These are phyloP conservation scores for Talaromyces wortmannii DNA, from an alignment of 495 filamentous ascomycete species.

Conservation along the genomic window DNA sequence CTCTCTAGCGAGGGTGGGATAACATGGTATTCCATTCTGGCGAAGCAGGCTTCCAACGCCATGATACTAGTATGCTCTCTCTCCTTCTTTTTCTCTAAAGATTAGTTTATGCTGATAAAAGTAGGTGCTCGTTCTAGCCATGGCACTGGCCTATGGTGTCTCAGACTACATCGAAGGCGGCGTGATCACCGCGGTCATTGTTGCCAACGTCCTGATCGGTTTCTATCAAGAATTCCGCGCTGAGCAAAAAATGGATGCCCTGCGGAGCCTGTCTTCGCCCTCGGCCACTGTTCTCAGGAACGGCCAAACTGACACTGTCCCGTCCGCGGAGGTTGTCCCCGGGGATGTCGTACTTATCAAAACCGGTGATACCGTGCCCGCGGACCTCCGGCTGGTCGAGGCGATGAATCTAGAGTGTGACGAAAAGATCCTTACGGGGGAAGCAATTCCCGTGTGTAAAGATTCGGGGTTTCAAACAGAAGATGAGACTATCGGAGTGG, in stretches of 20 bases:
- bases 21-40: constrained; percentile 57
- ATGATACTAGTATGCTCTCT: constrained; percentile 53
- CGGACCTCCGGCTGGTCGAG: constrained; percentile 58
- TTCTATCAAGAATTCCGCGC: constrained; percentile 67
- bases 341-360: constrained; percentile 69
- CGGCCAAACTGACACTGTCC: constrained; percentile 43
- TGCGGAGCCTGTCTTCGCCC: constrained; percentile 56
- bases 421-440: constrained; percentile 70
- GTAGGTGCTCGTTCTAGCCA: constrained; percentile 75
- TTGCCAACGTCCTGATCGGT: constrained; percentile 60
- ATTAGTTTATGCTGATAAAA: neutral
- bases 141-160: constrained; percentile 76
- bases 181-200: constrained; percentile 58
- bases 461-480: constrained; percentile 20
- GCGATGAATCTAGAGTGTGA: constrained; percentile 68
- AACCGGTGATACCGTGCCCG: constrained; percentile 79
- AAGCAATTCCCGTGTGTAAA: constrained; percentile 67
- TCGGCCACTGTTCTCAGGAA: constrained; percentile 52
- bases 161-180: constrained; percentile 70
- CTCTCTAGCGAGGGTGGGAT: constrained; percentile 53
- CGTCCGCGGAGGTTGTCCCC: constrained; percentile 49
- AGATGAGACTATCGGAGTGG: constrained; percentile 41
- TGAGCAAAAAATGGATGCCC: constrained; percentile 71
- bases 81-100: neutral
- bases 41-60: constrained; percentile 60